Conservation (phyloP, 2,329 filamentous ascomycete species). For the Myriosclerotinia curreyana region DNA sequence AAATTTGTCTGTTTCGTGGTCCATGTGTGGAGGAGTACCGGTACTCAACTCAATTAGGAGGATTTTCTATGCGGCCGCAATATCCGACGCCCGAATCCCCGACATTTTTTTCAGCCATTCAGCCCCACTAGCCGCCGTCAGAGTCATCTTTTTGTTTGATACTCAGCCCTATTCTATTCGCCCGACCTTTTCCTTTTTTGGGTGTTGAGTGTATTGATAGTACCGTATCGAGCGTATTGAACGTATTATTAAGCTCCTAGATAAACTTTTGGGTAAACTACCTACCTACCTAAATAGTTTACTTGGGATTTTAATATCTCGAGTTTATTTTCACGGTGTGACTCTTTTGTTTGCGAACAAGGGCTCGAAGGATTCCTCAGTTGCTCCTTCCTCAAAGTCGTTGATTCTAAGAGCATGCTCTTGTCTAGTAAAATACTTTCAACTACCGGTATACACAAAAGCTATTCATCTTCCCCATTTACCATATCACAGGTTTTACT, state of each 20-base stretch:
- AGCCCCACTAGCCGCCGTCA: too few relatives aligned
- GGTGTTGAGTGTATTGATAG: too few relatives aligned
- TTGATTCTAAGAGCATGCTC: too few relatives aligned
- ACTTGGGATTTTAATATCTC: background rate
- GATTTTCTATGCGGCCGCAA: constrained; percentile 15
- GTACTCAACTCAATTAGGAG: background rate
- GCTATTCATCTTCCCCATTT: background rate
- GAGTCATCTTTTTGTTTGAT: too few relatives aligned
- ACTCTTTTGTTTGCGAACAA: background rate
- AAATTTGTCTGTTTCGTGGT: constrained; percentile 3
- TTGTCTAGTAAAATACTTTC: background rate
- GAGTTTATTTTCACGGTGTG: background rate
- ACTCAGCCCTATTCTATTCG: too few relatives aligned
- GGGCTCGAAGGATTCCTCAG: background rate
- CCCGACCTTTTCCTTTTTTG: too few relatives aligned
- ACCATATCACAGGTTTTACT: background rate
- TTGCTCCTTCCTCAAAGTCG: background rate
- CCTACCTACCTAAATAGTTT: background rate
- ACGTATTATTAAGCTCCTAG: too few relatives aligned
- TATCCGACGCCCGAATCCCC: background rate
- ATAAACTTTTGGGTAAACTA: background rate
- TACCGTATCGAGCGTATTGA: too few relatives aligned
- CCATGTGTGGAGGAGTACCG: too few relatives aligned
- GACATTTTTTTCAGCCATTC: background rate
- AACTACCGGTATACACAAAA: background rate